Evolutionary conservation across 1,284 basidiomycete species (phyloP).

Genomic region (Apiotrichum siamense): DNA sequence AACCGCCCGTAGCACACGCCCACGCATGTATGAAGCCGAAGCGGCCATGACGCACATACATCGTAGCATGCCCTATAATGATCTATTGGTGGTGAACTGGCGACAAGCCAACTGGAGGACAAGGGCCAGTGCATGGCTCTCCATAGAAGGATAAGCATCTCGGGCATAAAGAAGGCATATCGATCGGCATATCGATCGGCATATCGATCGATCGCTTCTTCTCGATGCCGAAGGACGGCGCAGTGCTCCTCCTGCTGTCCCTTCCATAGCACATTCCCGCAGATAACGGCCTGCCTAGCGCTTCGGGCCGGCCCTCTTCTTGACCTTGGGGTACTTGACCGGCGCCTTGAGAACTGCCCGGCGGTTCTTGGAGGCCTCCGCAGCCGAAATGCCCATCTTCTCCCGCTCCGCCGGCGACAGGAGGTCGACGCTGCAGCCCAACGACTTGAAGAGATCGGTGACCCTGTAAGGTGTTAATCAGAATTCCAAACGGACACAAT

Average conservation of each 20-base stretch:
- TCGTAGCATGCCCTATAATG: background rate
- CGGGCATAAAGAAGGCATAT: background rate
- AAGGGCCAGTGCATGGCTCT: background rate
- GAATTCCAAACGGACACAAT: background rate
- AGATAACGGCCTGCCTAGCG: slow-evolving; percentile 7
- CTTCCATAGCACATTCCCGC: background rate
- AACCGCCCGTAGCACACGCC: background rate
- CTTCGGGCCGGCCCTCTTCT: slow-evolving; percentile 42
- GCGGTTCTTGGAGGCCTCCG: slow-evolving; percentile 58
- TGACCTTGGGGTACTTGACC: slow-evolving; percentile 66
- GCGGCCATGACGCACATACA: slow-evolving; percentile 1
- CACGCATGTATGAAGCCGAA: background rate
- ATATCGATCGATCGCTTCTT: too few species aligned
- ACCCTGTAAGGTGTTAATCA: slow-evolving; percentile 29
- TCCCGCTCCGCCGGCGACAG: slow-evolving; percentile 60
- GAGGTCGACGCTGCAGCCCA: slow-evolving; percentile 63
- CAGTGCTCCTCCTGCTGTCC: background rate
- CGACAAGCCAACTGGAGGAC: background rate
- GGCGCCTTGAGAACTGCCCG: slow-evolving; percentile 67
- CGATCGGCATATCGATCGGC: too few species aligned
- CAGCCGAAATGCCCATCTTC: slow-evolving; percentile 55
- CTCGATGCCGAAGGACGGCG: background rate
- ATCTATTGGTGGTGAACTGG: slow-evolving; percentile 1
- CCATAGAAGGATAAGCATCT: background rate
- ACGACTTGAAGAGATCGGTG: slow-evolving; percentile 47